These are phyloP conservation scores for Pythium rishiriense DNA, from an alignment of 352 stramenopile genomes.

Conservation along the genomic window DNA sequence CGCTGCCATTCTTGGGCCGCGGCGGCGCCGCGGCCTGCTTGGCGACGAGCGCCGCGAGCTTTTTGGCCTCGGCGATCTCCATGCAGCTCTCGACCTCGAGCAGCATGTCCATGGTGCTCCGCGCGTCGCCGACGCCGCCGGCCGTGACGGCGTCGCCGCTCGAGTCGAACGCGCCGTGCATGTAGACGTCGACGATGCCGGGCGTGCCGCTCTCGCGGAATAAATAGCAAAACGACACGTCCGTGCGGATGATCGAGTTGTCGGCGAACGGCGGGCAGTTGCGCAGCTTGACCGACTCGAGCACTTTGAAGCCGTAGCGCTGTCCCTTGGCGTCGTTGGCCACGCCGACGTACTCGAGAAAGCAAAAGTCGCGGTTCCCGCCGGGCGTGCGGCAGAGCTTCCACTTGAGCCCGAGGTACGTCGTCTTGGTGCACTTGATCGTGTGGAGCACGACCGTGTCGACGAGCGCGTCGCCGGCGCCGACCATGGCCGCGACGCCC, in stretches of 20 bases:
- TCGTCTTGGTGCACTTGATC: constrained; percentile 48
- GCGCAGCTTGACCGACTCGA: constrained; percentile 60
- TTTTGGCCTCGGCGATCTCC: constrained; percentile 62
- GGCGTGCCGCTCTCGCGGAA: constrained; percentile 52
- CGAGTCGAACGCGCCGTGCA: constrained; percentile 72
- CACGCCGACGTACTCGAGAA: constrained; percentile 64
- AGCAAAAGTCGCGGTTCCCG: constrained; percentile 74
- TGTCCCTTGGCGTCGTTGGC: constrained; percentile 52
- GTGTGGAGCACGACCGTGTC: constrained; percentile 66
- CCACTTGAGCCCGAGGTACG: constrained; percentile 75
- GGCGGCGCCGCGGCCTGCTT: constrained; percentile 41
- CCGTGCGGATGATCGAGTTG: constrained; percentile 72
- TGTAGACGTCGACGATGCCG: constrained; percentile 68
- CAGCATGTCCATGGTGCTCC: constrained; percentile 68
- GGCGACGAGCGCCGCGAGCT: constrained; percentile 58
- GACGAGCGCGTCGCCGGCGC: constrained; percentile 52
- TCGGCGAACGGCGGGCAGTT: constrained; percentile 70
- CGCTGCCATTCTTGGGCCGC: constrained; percentile 27
- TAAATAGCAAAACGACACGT: constrained; percentile 75
- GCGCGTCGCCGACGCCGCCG: constrained; percentile 65
- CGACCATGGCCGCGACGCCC: constrained; percentile 39
- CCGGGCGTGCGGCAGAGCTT: constrained; percentile 67
- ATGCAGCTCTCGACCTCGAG: constrained; percentile 49
- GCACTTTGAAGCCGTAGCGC: constrained; percentile 62
- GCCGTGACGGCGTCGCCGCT: constrained; percentile 57